phyloP scores from a whole-genome alignment of 331 rosid species.

The Phaseolus coccineus region DNA sequence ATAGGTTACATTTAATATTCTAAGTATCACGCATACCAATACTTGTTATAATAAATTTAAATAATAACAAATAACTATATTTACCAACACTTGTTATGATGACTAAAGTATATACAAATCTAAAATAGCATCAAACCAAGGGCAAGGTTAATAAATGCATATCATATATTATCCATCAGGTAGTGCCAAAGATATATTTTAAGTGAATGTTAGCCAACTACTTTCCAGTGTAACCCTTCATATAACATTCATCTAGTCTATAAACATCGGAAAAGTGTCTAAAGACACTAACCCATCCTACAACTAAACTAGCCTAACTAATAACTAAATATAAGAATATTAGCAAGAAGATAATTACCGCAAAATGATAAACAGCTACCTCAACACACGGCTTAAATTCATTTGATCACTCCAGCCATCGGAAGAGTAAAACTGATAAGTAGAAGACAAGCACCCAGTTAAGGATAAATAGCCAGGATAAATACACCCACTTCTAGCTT shows the following conservation, averaged over 20 bases:
- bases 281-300: slow-evolving; percentile 51
- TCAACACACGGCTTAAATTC: slow-evolving; percentile 27
- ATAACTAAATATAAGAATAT: slow-evolving; percentile 33
- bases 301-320: slow-evolving; percentile 56
- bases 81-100: neutral
- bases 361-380: slow-evolving; percentile 51
- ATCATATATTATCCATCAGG: neutral
- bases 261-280: slow-evolving; percentile 24
- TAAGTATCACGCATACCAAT: too few species aligned
- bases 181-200: slow-evolving; percentile 45
- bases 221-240: slow-evolving; percentile 55
- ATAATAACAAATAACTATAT: too few species aligned
- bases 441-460: neutral
- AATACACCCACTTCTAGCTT: slow-evolving; percentile 50
- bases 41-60: too few species aligned
- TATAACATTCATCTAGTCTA: slow-evolving; percentile 54
- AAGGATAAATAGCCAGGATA: slow-evolving; percentile 25
- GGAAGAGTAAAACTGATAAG: neutral
- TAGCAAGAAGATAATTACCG: slow-evolving; percentile 51
- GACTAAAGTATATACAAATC: too few species aligned
- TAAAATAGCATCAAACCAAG: neutral
- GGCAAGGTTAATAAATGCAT: neutral
- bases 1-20: too few species aligned
- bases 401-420: neutral
- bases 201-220: slow-evolving; percentile 45